Conservation (phyloP, 129 eudicot genomes). For the Flaveria sonorensis region DNA sequence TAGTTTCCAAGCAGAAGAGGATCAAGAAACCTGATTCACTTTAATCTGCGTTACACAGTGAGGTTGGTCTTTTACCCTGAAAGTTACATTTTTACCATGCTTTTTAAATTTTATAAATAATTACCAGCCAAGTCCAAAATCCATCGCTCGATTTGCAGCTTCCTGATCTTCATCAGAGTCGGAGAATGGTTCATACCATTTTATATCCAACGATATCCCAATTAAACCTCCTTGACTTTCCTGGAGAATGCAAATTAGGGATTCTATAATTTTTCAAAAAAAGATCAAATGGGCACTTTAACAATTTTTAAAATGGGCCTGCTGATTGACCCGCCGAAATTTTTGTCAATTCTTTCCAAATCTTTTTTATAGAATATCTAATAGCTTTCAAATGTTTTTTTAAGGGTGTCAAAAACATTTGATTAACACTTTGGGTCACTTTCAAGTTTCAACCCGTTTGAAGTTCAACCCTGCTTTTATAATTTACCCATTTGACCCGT, state of each 20-base stretch:
- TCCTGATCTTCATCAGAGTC: slow-evolving; percentile 65
- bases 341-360: neutral
- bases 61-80: slow-evolving; percentile 24
- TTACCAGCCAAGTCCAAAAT: slow-evolving; percentile 96
- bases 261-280: neutral
- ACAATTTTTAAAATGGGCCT: neutral
- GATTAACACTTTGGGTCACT: neutral
- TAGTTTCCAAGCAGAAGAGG: slow-evolving; percentile 85
- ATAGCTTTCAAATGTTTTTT: neutral
- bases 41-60: slow-evolving; percentile 35
- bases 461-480: neutral
- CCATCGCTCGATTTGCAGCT: slow-evolving; percentile 90
- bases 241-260: slow-evolving; percentile 36
- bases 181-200: slow-evolving; percentile 90
- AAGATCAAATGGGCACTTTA: neutral
- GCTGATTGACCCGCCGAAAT: neutral
- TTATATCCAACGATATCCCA: slow-evolving; percentile 78
- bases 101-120: slow-evolving; percentile 8
- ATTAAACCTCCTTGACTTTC: slow-evolving; percentile 67
- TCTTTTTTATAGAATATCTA: neutral
- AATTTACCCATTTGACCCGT: neutral
- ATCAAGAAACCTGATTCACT: slow-evolving; percentile 95
- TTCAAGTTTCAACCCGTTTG: neutral
- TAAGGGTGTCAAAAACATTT: neutral
- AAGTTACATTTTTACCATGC: slow-evolving; percentile 14